Evolutionary conservation across 345 rosid species (phyloP).

Genomic region (Gossypium arboreum): DNA sequence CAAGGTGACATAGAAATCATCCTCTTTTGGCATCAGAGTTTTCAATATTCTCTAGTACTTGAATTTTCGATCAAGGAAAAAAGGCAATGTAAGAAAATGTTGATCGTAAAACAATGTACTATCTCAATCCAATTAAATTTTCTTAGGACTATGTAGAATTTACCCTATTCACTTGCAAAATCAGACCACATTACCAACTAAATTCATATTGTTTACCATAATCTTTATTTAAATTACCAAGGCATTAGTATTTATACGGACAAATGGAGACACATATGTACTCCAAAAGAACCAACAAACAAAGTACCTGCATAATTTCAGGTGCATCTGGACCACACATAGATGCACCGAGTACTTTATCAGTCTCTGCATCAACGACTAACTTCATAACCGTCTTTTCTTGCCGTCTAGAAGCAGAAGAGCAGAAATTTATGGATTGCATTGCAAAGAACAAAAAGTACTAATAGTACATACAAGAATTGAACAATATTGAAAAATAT

Average conservation of each 20-base stretch:
- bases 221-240: background rate
- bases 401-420: slow-evolving; percentile 66
- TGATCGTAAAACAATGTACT: background rate
- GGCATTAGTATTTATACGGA: background rate
- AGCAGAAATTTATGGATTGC: slow-evolving; percentile 6
- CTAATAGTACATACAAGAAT: background rate
- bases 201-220: background rate
- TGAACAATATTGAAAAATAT: background rate
- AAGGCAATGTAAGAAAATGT: background rate
- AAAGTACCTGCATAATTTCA: slow-evolving; percentile 86
- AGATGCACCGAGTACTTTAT: slow-evolving; percentile 92
- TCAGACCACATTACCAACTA: background rate
- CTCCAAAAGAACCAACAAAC: background rate
- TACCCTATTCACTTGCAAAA: background rate
- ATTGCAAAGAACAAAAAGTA: background rate
- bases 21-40: background rate
- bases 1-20: background rate
- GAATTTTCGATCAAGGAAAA: background rate
- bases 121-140: background rate
- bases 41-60: slow-evolving; percentile 1
- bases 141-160: background rate
- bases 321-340: slow-evolving; percentile 99
- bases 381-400: slow-evolving; percentile 92
- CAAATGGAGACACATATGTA: background rate
- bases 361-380: slow-evolving; percentile 80